A percentile compares a stretch with the other conserved stretches of the same genome.
phyloP scores from a whole-genome alignment of 192 early-diverging fungal species.

The Glomus cerebriforme region DNA sequence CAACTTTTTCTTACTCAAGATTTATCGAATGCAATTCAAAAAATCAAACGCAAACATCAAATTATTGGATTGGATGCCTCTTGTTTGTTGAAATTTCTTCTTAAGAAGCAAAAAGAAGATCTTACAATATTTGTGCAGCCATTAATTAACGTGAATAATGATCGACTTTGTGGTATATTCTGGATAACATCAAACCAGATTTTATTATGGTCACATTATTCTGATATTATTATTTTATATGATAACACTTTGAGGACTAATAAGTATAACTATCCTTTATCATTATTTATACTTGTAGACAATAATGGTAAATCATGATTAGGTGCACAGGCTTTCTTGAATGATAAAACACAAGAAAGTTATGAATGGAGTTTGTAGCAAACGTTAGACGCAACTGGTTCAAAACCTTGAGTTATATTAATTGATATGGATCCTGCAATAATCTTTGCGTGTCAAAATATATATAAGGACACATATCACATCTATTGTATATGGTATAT shows the following conservation, averaged over 20 bases:
- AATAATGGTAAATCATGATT: background rate
- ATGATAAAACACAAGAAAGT: background rate
- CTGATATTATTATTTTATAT: background rate
- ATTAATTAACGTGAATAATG: background rate
- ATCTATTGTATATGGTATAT: constrained; percentile 4
- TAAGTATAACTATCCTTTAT: background rate
- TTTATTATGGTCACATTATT: background rate
- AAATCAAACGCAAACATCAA: background rate
- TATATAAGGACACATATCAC: background rate
- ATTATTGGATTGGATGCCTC: background rate
- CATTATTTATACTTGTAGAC: background rate
- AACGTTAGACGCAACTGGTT: background rate
- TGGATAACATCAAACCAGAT: background rate
- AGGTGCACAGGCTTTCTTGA: background rate
- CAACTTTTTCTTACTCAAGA: background rate
- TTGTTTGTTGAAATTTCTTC: background rate
- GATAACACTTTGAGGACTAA: background rate
- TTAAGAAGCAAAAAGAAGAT: background rate
- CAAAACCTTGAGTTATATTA: background rate
- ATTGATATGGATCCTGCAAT: background rate
- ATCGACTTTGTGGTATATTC: background rate
- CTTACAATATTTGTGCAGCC: background rate
- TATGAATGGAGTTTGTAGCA: background rate
- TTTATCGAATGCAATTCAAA: background rate
- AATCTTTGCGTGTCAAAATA: background rate